Base-by-base conservation (phyloP, 257 asterid species). In the Lavandula angustifolia region DNA sequence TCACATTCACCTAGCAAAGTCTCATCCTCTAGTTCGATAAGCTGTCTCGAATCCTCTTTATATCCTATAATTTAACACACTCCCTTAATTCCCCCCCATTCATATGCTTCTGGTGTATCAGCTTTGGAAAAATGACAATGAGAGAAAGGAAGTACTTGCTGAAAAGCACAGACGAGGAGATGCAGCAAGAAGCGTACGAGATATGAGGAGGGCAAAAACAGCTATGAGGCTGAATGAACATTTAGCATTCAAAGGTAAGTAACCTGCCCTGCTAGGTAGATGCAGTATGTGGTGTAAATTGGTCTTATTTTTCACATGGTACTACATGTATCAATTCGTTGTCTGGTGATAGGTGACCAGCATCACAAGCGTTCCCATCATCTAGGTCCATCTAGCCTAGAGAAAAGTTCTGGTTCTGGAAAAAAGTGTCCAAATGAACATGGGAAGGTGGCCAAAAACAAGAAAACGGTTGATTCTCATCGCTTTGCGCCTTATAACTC, bases 121-220 rank as follows among this genome's bases (percentile, higher is more conserved):
- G 96, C 71, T 55, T 31, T 86, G 96, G 96, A 69, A 79, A 74
- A 71, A 86, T 51, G 96, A 88, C 66, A 63, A 68, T 12, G 80
- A 77, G 70, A 82, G 96, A 79, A 22, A 38, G 41, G 62, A 71
- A 67, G 87, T 88, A 64, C 85, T 88, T 33, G 81, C 62, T 17
- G 96, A 88, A 77, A 88, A 88, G 79, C 96, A 88, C 68, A 75
- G 55, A 58, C 80, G 96, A 42, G 96, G 96, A 72, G 86, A 82
- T 53, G 88, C 84, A 52, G 96, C 95, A 33, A 84, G 96, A 76
- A 68, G 44, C 37, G 34, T 72, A 49, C 80, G 87, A 78, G 87
- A 77, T 47, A 66, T 49, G 69, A 75, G 91, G 62, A 82, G 49
- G 79, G 42, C 70, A 66, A 79, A 73, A 65, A 55, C 66, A 1